Evolutionary conservation across 2,329 filamentous ascomycete genomes (phyloP), one percentile per base, ranked within the genome.

Genomic region (Tolypocladium cylindrosporum): DNA sequence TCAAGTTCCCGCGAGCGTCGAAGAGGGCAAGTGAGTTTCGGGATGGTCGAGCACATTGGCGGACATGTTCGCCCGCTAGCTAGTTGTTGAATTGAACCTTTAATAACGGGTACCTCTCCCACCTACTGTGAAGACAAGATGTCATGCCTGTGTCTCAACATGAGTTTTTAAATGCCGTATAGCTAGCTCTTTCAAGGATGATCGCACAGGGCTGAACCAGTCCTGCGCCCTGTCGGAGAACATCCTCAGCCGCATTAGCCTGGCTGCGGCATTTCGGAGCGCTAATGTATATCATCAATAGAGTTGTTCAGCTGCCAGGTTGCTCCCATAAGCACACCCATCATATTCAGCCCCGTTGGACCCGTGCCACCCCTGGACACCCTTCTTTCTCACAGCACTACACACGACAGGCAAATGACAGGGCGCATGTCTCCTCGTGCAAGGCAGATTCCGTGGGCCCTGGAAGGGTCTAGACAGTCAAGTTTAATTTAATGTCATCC

Each of bases 291-390:
- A 19, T 13, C 14, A 43, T 43, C 57, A 54, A 54, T 59, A 57
- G 42, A 40, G 16, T 27, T 14, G 45, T 51, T 57, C 57, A 60
- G 59, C 59, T 57, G 2, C 56, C 55, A 59, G 51, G 34, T 39
- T 53, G 4, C 48, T 24, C 21, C 42, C 14, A 40, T 13, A 40
- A 13, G 4, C 21, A 9, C 4, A 24, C 1, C 8, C 34, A 36
- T 10, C 34, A 24, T 16, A 27, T 48, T 31, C 21, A 48, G 43
- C 43, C 24, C 9, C 43, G 3, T 43, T 43, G n/a, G 13, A 16
- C 6, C 13, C 21, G 5, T 16, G 43, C 43, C 43, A 31, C 43
- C 24, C 43, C 24, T 48, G 43, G 14, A 27, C 4, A 21, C n/a
- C 16, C 4, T 27, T 8, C 42, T 31, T 48, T 27, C 24, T 21